phyloP scores from a whole-genome alignment of 192 early-diverging fungal species.

The Podila epicladia region DNA sequence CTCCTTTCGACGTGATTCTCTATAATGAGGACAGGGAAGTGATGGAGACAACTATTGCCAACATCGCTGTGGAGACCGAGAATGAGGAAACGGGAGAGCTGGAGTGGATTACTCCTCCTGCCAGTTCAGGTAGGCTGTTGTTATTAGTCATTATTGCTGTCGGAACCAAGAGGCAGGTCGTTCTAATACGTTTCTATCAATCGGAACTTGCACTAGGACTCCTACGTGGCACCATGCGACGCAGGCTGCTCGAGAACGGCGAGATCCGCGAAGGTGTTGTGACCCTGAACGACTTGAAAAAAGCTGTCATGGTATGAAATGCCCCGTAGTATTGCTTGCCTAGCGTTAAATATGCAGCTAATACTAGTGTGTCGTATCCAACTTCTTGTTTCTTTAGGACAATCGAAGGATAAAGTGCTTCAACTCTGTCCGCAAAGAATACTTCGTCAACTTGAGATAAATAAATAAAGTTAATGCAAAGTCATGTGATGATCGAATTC shows the following conservation, averaged over 20 bases:
- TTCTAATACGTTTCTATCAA: too few species aligned
- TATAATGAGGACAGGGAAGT: slow-evolving; percentile 60
- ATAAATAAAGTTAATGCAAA: too few species aligned
- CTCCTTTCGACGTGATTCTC: slow-evolving; percentile 61
- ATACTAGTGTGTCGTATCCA: background rate
- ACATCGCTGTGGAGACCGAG: slow-evolving; percentile 57
- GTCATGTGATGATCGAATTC: too few species aligned
- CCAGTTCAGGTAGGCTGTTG: slow-evolving; percentile 11
- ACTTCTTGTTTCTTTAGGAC: slow-evolving; percentile 31
- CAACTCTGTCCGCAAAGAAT: slow-evolving; percentile 65
- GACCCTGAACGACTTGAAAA: slow-evolving; percentile 53
- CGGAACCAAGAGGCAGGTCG: background rate
- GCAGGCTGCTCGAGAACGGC: slow-evolving; percentile 48
- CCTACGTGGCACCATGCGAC: slow-evolving; percentile 57
- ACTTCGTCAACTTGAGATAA: slow-evolving; percentile 30
- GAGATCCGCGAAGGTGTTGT: slow-evolving; percentile 52
- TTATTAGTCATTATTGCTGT: slow-evolving; percentile 28
- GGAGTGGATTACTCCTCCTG: slow-evolving; percentile 60
- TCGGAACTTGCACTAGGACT: slow-evolving; percentile 42
- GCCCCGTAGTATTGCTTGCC: background rate
- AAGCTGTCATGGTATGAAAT: slow-evolving; percentile 53
- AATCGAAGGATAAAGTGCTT: slow-evolving; percentile 61
- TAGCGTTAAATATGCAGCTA: background rate
- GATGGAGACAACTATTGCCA: slow-evolving; percentile 65
- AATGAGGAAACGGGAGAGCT: slow-evolving; percentile 19